These are phyloP conservation scores for Aphanoascus verrucosus DNA, from an alignment of 2,329 filamentous ascomycete genomes.

Conservation along the genomic window DNA sequence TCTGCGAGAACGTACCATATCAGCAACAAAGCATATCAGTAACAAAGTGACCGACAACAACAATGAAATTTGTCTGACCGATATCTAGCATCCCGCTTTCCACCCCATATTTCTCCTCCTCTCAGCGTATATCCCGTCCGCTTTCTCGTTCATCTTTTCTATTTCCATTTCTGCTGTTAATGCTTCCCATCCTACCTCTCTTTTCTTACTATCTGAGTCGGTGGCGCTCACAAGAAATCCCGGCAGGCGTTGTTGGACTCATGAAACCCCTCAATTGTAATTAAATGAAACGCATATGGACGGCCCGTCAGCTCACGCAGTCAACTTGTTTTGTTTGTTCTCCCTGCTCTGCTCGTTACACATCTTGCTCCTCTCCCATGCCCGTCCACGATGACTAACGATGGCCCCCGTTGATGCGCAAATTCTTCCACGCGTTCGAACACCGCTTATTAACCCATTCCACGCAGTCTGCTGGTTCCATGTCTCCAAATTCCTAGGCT, in stretches of 20 bases:
- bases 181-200: not conserved
- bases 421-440: not conserved
- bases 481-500: constrained; percentile 1
- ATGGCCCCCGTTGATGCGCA: not conserved
- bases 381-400: not conserved
- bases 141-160: constrained; percentile 2
- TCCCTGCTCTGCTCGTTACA: too few species aligned
- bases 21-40: too few species aligned
- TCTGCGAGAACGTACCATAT: too few species aligned
- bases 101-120: not conserved
- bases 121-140: not conserved
- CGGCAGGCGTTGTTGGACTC: constrained; percentile 3
- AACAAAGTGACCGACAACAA: too few species aligned
- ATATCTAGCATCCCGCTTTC: not conserved
- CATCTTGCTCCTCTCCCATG: too few species aligned
- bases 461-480: constrained; percentile 1
- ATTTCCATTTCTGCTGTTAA: constrained; percentile 4
- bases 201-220: not conserved
- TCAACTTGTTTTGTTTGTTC: not conserved
- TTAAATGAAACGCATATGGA: constrained; percentile 5
- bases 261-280: not conserved
- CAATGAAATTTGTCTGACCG: too few species aligned
- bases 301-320: not conserved
- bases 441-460: not conserved
- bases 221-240: not conserved